Conservation (phyloP, 1,284 basidiomycete genomes). For the Vanrija humicola region DNA sequence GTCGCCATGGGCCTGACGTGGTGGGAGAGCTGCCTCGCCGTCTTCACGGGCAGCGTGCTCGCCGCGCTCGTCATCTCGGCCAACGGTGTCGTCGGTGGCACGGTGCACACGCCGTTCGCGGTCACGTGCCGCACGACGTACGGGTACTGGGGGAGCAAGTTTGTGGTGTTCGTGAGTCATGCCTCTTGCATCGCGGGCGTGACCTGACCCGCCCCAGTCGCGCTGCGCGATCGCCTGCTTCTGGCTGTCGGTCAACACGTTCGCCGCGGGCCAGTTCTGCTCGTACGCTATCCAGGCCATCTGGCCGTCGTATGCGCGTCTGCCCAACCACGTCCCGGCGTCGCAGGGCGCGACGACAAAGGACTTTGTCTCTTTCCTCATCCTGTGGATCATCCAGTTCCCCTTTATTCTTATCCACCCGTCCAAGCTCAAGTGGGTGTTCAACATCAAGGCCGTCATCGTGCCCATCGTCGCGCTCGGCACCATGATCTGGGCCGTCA, state of each 20-base stretch:
- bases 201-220: constrained; percentile 55
- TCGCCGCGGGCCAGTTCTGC: constrained; percentile 32
- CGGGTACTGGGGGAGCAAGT: constrained; percentile 60
- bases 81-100: constrained; percentile 68
- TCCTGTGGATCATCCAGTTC: constrained; percentile 61
- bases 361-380: constrained; percentile 62
- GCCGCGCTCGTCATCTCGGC: constrained; percentile 37
- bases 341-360: constrained; percentile 62
- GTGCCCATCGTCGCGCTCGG: constrained; percentile 66
- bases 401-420: constrained; percentile 73
- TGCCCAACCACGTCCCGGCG: constrained; percentile 62
- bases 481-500: constrained; percentile 70
- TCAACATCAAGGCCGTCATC: constrained; percentile 61
- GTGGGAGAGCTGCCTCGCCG: constrained; percentile 32
- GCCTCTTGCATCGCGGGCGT: constrained; percentile 28
- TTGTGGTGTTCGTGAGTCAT: constrained; percentile 49
- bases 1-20: constrained; percentile 40
- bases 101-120: constrained; percentile 65
- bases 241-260: constrained; percentile 69
- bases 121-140: constrained; percentile 70
- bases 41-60: constrained; percentile 29
- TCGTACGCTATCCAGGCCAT: constrained; percentile 67
- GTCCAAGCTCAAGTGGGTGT: constrained; percentile 67
- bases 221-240: constrained; percentile 70
- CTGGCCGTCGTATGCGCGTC: constrained; percentile 63